Evolutionary conservation across 345 rosid genomes (phyloP).

Genomic region (Salix koriyanagi): DNA sequence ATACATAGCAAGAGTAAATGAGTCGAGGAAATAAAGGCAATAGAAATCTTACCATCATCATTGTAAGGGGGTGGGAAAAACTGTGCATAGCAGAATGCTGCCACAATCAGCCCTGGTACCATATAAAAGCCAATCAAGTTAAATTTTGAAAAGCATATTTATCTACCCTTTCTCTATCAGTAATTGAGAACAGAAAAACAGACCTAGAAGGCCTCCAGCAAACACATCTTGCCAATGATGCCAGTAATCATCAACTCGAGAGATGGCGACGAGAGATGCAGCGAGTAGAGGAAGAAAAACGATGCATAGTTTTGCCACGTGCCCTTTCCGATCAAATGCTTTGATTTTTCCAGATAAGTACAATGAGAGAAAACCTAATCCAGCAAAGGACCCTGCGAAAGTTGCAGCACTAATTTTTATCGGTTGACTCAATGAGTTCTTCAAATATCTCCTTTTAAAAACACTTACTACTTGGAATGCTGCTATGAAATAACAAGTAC

Average conservation of each 20-base stretch:
- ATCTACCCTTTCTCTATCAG: not conserved
- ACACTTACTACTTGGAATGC: not conserved
- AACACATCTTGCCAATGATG: constrained; percentile 91
- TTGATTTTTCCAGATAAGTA: constrained; percentile 70
- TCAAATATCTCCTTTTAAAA: not conserved
- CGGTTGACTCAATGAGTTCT: not conserved
- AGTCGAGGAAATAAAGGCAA: not conserved
- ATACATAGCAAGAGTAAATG: not conserved
- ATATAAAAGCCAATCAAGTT: not conserved
- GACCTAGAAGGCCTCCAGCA: constrained; percentile 68
- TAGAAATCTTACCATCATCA: constrained; percentile 35
- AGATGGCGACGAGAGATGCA: constrained; percentile 70
- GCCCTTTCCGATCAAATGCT: constrained; percentile 68
- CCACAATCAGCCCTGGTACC: constrained; percentile 28
- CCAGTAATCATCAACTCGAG: constrained; percentile 85
- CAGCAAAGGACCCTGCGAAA: constrained; percentile 75
- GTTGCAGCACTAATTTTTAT: not conserved
- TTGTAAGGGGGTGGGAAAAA: constrained; percentile 57
- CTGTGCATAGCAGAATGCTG: constrained; percentile 59
- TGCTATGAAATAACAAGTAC: not conserved
- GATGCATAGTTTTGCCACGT: constrained; percentile 70
- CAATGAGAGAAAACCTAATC: constrained; percentile 63
- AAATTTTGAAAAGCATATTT: not conserved
- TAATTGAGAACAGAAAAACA: not conserved
- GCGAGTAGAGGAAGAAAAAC: constrained; percentile 55